These are phyloP conservation scores for Ophidiomyces ophidiicola DNA, from an alignment of 2,329 filamentous ascomycete species.

Conservation along the genomic window DNA sequence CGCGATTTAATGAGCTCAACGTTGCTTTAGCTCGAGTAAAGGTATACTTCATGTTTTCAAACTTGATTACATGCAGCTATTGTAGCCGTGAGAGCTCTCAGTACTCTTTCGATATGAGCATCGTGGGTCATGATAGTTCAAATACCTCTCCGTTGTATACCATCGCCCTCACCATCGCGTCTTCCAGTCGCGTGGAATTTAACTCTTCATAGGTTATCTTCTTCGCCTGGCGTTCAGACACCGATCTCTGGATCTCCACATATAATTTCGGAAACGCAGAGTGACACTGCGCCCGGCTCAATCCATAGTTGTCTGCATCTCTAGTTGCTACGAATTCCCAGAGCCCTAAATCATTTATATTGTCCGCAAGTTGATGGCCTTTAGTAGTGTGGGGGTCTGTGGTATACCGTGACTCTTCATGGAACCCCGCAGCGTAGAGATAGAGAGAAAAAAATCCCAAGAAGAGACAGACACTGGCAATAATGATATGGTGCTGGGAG, in stretches of 20 bases:
- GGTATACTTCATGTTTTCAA: constrained; percentile 25
- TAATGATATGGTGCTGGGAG: no score
- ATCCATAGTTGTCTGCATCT: constrained; percentile 28
- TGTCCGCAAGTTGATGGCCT: neutral
- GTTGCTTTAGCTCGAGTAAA: constrained; percentile 32
- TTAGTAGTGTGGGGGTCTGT: no score
- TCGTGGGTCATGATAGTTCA: constrained; percentile 9
- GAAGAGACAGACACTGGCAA: no score
- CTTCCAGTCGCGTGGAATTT: constrained; percentile 22
- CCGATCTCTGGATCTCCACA: constrained; percentile 27
- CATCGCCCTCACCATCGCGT: constrained; percentile 29
- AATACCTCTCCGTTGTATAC: constrained; percentile 29
- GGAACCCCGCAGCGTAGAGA: no score
- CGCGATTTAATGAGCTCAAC: constrained; percentile 38
- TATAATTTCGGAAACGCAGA: constrained; percentile 33
- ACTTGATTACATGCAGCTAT: constrained; percentile 30
- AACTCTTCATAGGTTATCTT: constrained; percentile 27
- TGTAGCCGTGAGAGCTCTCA: neutral
- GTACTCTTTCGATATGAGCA: neutral
- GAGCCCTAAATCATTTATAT: neutral
- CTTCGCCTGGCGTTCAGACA: constrained; percentile 16
- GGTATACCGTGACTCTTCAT: no score
- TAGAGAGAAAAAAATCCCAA: no score
- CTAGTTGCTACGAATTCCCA: constrained; percentile 27
- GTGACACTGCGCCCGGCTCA: constrained; percentile 28